Percentiles rank a stretch among this genome's conserved stretches.
phyloP scores from a whole-genome alignment of 2,329 filamentous ascomycete genomes.

The Moelleriella libera region DNA sequence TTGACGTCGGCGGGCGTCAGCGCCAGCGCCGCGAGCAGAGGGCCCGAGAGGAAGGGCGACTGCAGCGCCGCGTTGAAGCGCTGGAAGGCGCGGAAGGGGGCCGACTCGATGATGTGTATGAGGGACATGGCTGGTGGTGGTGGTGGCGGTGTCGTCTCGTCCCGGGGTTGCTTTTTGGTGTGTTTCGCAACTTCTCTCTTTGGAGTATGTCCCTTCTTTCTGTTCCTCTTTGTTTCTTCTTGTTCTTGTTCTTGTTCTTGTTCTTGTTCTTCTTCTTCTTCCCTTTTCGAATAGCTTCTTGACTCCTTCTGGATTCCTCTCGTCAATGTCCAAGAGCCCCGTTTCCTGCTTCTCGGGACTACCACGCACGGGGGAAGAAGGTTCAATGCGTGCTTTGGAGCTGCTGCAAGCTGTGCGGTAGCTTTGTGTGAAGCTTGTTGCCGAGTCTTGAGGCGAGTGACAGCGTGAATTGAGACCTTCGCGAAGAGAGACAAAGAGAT shows the following conservation, averaged over 20 bases:
- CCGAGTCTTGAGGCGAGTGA: no score
- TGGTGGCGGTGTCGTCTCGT: background rate
- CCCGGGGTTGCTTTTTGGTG: background rate
- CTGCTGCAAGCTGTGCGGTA: no score
- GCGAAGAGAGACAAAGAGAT: no score
- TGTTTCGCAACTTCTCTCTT: background rate
- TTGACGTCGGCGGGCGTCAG: slow-evolving; percentile 3
- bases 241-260: background rate
- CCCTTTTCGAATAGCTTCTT: no score
- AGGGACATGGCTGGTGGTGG: slow-evolving; percentile 3
- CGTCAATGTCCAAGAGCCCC: no score
- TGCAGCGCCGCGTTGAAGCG: slow-evolving; percentile 2
- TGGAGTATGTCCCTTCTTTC: background rate
- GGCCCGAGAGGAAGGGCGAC: slow-evolving; percentile 7
- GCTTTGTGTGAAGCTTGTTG: no score
- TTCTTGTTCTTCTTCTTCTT: background rate
- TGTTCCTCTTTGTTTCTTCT: background rate
- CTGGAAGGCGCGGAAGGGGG: slow-evolving; percentile 5
- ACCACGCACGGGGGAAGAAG: no score
- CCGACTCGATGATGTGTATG: slow-evolving; percentile 5
- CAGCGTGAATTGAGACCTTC: no score
- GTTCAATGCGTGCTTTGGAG: no score
- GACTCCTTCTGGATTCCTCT: no score
- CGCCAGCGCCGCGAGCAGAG: slow-evolving; percentile 5
- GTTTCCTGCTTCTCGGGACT: no score